Base-by-base conservation (phyloP, 164 flowering plant genomes). In the Tinospora cordifolia region DNA sequence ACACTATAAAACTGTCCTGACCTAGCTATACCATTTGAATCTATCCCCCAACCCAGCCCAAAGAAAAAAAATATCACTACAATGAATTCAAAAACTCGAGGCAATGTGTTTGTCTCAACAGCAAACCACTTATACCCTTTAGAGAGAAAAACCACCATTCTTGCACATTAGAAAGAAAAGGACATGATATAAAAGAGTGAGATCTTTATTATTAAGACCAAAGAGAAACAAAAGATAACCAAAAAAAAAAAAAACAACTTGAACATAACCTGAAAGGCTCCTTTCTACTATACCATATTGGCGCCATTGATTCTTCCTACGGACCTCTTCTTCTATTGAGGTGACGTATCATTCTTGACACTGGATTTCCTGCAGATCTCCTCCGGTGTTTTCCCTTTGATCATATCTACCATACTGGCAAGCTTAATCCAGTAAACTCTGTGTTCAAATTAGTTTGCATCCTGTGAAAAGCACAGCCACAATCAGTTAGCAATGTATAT, bases 251-350 rank as follows among this genome's bases (percentile, higher is more conserved):
- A 24, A 54, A 17, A 21, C 21, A 25, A 54, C 60, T 54, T 54
- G 21, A 54, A 15, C 0, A 8, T 15, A 54, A 54, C 21, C n/a
- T 54, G 21, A 54, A 54, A 54, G 21, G 8, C 60, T 21, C 24
- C 22, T 54, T 1, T 9, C 8, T 54, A 21, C 60, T 8, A 30
- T 30, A 54, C 24, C 22, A 54, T 54, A 54, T 54, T 21, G 60
- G 60, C 60, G n/a, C 60, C 21, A 54, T 65, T 81, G 85, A 69
- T 87, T 85, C 81, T 87, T 88, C 83, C 86, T 71, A 26, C 87
- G 78, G 39, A 84, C 87, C 74, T 87, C 88, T 75, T 84, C 90
- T 67, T 85, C 90, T 70, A 88, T 71, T 87, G 86, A 0, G 88
- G 85, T 3, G 90, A 82, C 78, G 82, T 85, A 60, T 85, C 88